Evolutionary conservation across 1,284 basidiomycete genomes (phyloP), one percentile per base, ranked within the genome.

Genomic region (Cryptococcus depauperatus): DNA sequence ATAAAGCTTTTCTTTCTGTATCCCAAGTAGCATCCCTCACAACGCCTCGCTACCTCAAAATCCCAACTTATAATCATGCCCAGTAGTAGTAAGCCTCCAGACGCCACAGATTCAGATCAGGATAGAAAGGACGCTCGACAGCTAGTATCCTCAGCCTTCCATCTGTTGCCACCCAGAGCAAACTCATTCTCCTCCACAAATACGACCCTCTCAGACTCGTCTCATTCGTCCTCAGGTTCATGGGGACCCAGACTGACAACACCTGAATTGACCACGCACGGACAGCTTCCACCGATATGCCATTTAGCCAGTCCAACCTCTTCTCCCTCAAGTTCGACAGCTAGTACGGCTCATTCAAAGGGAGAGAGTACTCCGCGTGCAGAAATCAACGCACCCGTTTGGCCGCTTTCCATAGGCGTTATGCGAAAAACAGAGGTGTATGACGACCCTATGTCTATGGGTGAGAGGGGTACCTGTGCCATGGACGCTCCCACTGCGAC

Each of bases 291-390:
- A 10, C 27, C 42, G 13, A 32, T 41, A 26, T 16, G 42, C 37
- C 32, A 47, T 19, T 14, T 40, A 3, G 22, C 21, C 28, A 4
- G 28, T 26, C 27, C 39, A 16, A 35, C 35, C 29, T n/a, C 34
- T 29, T 59, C 59, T 10, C 57, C 59, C 2, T 39, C 54, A 5
- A 48, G 51, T 33, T 62, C 60, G 4, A 49, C 54, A 4, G 47
- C 56, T 4, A 55, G 53, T 29, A 55, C 56, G 3, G 48, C 55
- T 11, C 47, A 41, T 7, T 56, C 55, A 8, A 58, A 56, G 33
- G 60, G 50, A 10, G 58, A 54, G 22, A 37, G 35, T 19, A 62
- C 60, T 7, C 60, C 60, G n/a, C 50, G 57, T 37, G 55, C 55
- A n/a, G 58, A 62, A 37, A 11, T 56, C 9, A 42, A 51, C 10